Base-by-base conservation (phyloP, 257 asterid genomes). In the Primulina huaijiensis region DNA sequence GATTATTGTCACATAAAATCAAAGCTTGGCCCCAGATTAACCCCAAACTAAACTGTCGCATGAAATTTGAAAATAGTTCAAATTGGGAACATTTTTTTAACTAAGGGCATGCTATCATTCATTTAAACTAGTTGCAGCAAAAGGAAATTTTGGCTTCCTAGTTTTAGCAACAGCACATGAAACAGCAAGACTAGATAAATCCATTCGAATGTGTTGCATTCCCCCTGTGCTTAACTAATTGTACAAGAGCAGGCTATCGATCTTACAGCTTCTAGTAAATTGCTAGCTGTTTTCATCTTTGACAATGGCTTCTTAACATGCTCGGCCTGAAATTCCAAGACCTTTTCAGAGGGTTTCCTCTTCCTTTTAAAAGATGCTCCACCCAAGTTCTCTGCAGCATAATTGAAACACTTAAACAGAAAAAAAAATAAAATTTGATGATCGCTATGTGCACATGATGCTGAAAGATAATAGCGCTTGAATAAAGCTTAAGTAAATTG, bases 331-430 rank as follows among this genome's bases (percentile, higher is more conserved):
- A 73, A 72, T 73, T 76, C 87, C 81, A 81, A 67, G 69, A 86
- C 86, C 80, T 86, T 87, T 80, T 89, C 96, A 23, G 96, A 83
- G 69, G 84, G 87, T 81, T 80, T 87, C 76, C 93, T 81, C 77
- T 68, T 86, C 78, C 96, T 83, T 81, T 80, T 87, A 66, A 78
- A 40, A 19, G 79, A 77, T 46, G 81, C 75, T 58, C 89, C 90
- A 72, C 90, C 95, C 3, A 81, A 78, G 75, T 87, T 92, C 73
- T 87, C 97, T 67, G 93, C 93, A 75, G 78, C 82, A 74, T 78
- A 82, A 80, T 79, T 78, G 55, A 87, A 78, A 88, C 29, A 76
- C 79, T 84, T 80, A 59, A 82, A 65, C 23, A 60, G 17, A 73
- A 23, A 30, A 58, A 58, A 16, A 59, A 34, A 16, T 37, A 55